A percentile compares a stretch with the other conserved stretches of the same genome.
These are phyloP conservation scores for Colletotrichum tropicicola DNA, from an alignment of 2,329 filamentous ascomycete species.

Conservation along the genomic window DNA sequence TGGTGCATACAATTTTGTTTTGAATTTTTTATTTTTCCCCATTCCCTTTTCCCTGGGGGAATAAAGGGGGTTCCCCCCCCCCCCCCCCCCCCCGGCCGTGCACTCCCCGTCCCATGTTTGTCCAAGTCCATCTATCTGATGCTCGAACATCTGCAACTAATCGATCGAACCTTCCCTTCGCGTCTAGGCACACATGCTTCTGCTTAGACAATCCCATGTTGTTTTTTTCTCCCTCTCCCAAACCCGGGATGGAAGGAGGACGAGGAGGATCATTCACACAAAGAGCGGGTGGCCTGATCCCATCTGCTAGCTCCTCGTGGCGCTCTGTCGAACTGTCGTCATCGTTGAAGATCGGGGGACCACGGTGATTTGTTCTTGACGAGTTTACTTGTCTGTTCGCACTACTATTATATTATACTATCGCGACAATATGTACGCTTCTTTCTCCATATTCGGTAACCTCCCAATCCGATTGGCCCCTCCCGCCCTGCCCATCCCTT, in stretches of 20 bases:
- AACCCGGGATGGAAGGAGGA: no score
- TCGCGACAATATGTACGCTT: constrained; percentile 9
- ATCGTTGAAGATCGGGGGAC: neutral
- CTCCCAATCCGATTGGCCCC: neutral
- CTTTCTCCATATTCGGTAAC: neutral
- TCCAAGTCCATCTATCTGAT: constrained; percentile 11
- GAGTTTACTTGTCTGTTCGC: neutral
- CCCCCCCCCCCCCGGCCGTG: no score
- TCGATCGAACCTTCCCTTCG: constrained; percentile 9
- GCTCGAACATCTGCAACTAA: constrained; percentile 12
- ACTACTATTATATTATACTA: constrained; percentile 27
- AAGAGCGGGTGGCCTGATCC: no score
- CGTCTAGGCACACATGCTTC: neutral
- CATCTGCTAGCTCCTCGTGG: neutral
- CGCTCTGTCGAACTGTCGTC: neutral
- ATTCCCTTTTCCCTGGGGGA: neutral
- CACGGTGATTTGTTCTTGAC: no score
- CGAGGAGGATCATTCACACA: no score
- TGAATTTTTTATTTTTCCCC: neutral
- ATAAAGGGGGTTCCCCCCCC: no score
- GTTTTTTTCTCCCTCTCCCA: no score
- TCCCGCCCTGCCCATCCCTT: no score
- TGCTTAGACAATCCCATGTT: neutral
- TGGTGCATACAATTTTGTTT: no score
- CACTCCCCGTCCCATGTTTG: neutral